Evolutionary conservation across 345 rosid genomes (phyloP), one percentile per base, ranked within the genome.

Genomic region (Conringia planisiliqua): DNA sequence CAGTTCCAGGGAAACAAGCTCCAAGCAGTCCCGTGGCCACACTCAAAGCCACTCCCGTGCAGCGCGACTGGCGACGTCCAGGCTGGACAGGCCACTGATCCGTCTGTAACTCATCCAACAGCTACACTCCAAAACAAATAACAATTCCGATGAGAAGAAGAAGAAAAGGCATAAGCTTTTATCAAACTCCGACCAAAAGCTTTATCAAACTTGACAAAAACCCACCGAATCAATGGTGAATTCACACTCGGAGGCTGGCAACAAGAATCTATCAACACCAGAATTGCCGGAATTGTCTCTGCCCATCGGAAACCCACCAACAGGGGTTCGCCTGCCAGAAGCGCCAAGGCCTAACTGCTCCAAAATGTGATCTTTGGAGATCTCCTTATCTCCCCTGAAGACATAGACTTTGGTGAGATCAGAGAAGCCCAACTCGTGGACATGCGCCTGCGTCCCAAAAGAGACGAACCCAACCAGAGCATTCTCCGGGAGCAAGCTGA

Each of bases 231-330:
- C 84, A 61, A 96, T 88, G 0, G 96, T 84, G 83, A 83, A 96
- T 78, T 96, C 97, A 74, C 97, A 96, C 68, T 92, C 98, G 0
- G 98, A 90, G 0, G 99, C 98, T 0, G 99, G 99, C 80, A 96
- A 82, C 80, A 96, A 80, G 80, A 96, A 96, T 47, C 99, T 85
- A 54, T 81, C 78, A 39, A 96, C 88, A 11, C 86, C 90, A 0
- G 87, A 67, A 68, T 48, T 62, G 1, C 83, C 78, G 7, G 82
- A 75, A 8, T 79, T 87, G 20, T 85, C 89, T 71, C 82, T 73
- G 66, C 80, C 83, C 81, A 86, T 84, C 11, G 83, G 94, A 66
- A 83, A 86, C 7, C 85, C 89, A 62, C 86, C 91, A 36, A 70
- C 79, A 0, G 80, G 72, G 0, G 82, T 68, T 67, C 99, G 77